Percentiles rank a stretch among this genome's conserved stretches.
These are phyloP conservation scores for Pseudonitzschia multistriata DNA, from an alignment of 108 stramenopile species.

Conservation along the genomic window DNA sequence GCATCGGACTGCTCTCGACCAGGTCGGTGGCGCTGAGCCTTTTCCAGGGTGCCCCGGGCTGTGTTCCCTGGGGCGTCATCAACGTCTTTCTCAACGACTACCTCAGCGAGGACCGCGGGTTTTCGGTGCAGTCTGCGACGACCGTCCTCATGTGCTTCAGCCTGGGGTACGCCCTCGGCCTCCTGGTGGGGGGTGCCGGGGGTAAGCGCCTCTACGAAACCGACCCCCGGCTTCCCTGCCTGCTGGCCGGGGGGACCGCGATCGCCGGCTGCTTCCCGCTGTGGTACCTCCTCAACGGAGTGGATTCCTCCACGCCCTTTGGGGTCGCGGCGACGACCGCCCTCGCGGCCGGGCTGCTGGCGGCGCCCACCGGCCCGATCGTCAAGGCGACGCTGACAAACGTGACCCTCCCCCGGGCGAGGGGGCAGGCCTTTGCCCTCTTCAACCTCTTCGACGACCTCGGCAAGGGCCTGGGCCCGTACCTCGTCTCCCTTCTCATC, in stretches of 20 bases:
- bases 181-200: slow-evolving; percentile 66
- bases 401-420: slow-evolving; percentile 67
- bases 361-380: slow-evolving; percentile 72
- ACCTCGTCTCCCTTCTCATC: slow-evolving; percentile 72
- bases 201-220: slow-evolving; percentile 58
- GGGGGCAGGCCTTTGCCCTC: slow-evolving; percentile 81
- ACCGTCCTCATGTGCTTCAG: slow-evolving; percentile 67
- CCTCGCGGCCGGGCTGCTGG: slow-evolving; percentile 50
- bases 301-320: slow-evolving; percentile 29
- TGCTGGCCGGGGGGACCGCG: slow-evolving; percentile 58
- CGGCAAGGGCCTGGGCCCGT: slow-evolving; percentile 85
- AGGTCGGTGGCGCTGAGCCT: slow-evolving; percentile 67
- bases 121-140: slow-evolving; percentile 71
- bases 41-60: slow-evolving; percentile 87
- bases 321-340: slow-evolving; percentile 33
- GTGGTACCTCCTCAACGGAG: slow-evolving; percentile 64
- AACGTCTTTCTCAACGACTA: slow-evolving; percentile 86
- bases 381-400: slow-evolving; percentile 81
- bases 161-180: slow-evolving; percentile 72
- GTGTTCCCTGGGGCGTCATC: slow-evolving; percentile 82
- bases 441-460: slow-evolving; percentile 83
- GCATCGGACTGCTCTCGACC: slow-evolving; percentile 42
- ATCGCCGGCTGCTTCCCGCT: slow-evolving; percentile 68
- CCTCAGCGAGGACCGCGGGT: slow-evolving; percentile 72
- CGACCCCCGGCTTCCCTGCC: slow-evolving; percentile 58